Evolutionary conservation across 495 filamentous ascomycete genomes (phyloP).

Genomic region (Annulohypoxylon stygium): DNA sequence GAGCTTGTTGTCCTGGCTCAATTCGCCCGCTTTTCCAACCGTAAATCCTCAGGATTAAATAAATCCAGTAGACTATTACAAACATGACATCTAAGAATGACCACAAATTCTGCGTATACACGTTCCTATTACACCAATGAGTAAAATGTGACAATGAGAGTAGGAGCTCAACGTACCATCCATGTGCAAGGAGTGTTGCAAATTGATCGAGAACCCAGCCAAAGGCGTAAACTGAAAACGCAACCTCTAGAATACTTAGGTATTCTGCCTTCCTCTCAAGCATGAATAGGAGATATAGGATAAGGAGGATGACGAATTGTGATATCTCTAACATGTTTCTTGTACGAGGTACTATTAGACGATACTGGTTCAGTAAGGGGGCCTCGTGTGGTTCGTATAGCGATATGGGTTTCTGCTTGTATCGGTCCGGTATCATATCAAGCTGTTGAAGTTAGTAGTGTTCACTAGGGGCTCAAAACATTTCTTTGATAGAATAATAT

Average conservation of each 20-base stretch:
- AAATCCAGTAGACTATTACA: slow-evolving; percentile 69
- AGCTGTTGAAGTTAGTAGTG: slow-evolving; percentile 52
- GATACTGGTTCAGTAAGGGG: slow-evolving; percentile 79
- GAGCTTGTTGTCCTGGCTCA: slow-evolving; percentile 65
- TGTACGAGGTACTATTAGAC: slow-evolving; percentile 76
- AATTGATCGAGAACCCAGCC: slow-evolving; percentile 82
- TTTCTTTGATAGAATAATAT: neutral
- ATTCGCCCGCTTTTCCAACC: slow-evolving; percentile 58
- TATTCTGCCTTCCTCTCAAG: slow-evolving; percentile 63
- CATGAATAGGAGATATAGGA: slow-evolving; percentile 75
- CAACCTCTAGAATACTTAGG: slow-evolving; percentile 66
- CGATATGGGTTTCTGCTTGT: slow-evolving; percentile 78
- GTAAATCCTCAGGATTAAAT: slow-evolving; percentile 71
- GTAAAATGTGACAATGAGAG: slow-evolving; percentile 10
- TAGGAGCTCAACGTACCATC: slow-evolving; percentile 61
- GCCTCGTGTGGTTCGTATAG: slow-evolving; percentile 75
- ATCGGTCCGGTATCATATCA: slow-evolving; percentile 78
- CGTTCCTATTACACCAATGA: slow-evolving; percentile 64
- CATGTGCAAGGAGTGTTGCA: slow-evolving; percentile 78
- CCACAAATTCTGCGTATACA: slow-evolving; percentile 84
- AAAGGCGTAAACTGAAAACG: slow-evolving; percentile 73
- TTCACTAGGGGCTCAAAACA: neutral
- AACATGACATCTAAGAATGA: slow-evolving; percentile 81
- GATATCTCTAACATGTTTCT: slow-evolving; percentile 74
- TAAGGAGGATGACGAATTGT: slow-evolving; percentile 74